A percentile compares a stretch with the other conserved stretches of the same genome.
Evolutionary conservation across 371 early-diverging fungal genomes (phyloP).

Genomic region (Mucor velutinosus): DNA sequence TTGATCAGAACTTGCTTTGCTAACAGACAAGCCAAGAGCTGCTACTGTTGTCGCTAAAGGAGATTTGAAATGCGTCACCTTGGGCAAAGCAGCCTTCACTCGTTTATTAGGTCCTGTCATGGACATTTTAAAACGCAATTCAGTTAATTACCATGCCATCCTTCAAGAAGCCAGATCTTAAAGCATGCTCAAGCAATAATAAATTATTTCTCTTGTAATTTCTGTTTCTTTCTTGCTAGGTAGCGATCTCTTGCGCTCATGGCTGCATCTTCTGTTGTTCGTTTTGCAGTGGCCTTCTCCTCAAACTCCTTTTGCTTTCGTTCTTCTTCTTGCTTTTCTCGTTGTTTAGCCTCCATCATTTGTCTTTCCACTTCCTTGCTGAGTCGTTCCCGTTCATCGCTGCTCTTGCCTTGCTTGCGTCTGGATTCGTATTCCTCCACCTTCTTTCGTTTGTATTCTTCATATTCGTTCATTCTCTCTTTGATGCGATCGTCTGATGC

Average conservation of each 20-base stretch:
- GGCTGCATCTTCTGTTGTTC: conserved; percentile 69
- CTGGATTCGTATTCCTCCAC: conserved; percentile 43
- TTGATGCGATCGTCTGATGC: conserved; percentile 44
- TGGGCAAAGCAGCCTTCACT: conserved; percentile 86
- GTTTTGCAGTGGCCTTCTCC: conserved; percentile 58
- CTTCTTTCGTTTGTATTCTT: conserved; percentile 56
- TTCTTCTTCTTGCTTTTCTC: conserved; percentile 53
- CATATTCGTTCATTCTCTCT: conserved; percentile 47
- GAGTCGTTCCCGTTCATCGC: conserved; percentile 44
- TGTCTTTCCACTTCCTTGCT: conserved; percentile 52
- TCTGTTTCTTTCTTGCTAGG: conserved; percentile 72
- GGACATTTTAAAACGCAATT: conserved; percentile 75
- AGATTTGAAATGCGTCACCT: conserved; percentile 81
- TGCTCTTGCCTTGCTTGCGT: conserved; percentile 23
- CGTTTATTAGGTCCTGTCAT: conserved; percentile 88
- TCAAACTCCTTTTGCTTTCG: conserved; percentile 57
- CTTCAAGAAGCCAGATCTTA: conserved; percentile 51
- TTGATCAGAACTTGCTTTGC: conserved; percentile 76
- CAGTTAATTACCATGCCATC: conserved; percentile 63
- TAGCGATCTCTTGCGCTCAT: conserved; percentile 79
- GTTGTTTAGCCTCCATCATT: conserved; percentile 59
- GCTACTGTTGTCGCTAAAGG: conserved; percentile 88
- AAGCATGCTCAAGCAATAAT: neutral
- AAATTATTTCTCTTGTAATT: conserved; percentile 28
- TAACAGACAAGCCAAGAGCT: conserved; percentile 83